Conservation (phyloP, 495 filamentous ascomycete genomes). For the Rhizodiscina lignyota region DNA sequence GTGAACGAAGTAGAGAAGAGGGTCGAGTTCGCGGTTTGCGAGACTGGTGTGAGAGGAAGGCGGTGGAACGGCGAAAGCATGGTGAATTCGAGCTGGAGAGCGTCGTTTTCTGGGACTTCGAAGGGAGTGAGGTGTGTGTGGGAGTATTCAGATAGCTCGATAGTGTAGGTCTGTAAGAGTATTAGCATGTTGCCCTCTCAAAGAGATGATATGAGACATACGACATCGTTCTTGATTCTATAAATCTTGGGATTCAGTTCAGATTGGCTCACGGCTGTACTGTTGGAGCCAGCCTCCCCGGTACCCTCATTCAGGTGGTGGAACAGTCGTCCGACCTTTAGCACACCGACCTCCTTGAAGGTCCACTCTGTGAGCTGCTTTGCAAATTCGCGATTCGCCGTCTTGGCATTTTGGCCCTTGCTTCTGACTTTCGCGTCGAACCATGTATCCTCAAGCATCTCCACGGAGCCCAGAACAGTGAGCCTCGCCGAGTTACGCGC, state of each 20-base stretch:
- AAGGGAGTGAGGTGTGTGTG: conserved; percentile 59
- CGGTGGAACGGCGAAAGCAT: conserved; percentile 99
- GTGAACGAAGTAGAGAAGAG: conserved; percentile 62
- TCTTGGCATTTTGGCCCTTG: conserved; percentile 22
- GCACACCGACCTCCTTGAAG: conserved; percentile 82
- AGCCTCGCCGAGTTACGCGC: conserved; percentile 87
- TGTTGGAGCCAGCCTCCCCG: conserved; percentile 19
- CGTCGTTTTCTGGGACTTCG: conserved; percentile 46
- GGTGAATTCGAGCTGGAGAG: conserved; percentile 84
- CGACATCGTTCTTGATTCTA: conserved; percentile 91
- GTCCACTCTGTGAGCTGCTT: conserved; percentile 74
- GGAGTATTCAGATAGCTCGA: conserved; percentile 65
- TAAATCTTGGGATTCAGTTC: conserved; percentile 76
- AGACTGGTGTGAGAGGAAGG: conserved; percentile 45
- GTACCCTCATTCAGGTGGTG: conserved; percentile 54
- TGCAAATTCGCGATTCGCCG: conserved; percentile 69
- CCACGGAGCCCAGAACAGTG: conserved; percentile 68
- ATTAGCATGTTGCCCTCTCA: conserved; percentile 13
- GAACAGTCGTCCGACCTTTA: conserved; percentile 68
- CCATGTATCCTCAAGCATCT: conserved; percentile 80
- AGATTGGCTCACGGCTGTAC: conserved; percentile 2
- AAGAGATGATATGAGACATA: conserved; percentile 31
- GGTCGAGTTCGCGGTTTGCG: conserved; percentile 44
- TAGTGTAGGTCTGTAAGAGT: conserved; percentile 53
- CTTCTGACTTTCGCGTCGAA: conserved; percentile 65